Evolutionary conservation across 2,329 filamentous ascomycete genomes (phyloP), one percentile per base, ranked within the genome.

Genomic region (Pseudogymnoascus sp.): DNA sequence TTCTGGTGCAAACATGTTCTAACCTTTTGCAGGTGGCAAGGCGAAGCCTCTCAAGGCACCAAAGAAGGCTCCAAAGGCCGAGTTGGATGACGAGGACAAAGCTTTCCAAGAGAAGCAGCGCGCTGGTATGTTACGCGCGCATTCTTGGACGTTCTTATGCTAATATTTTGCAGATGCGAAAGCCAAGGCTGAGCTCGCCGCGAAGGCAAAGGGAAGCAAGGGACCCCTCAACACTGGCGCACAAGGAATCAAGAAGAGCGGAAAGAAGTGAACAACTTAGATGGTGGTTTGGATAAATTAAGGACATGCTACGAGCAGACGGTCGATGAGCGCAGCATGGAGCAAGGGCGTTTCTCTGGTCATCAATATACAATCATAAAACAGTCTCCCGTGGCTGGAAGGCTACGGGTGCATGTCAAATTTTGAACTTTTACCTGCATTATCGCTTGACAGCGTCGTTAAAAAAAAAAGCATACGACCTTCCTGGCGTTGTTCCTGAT

Each of bases 221-320:
- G 93, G 93, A 2, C 93, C 93, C 38, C 75, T 97, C 74, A 93
- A 92, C 79, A 88, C 86, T 33, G 92, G 91, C 35, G 77, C 82
- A 59, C 91, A 96, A 79, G 92, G 91, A 66, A 96, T 97, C 81
- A 97, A 97, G 88, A 97, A 96, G 86, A 95, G 90, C 66, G 93
- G 92, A 77, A 96, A 97, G 89, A 96, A 97, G 88, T 96, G 9
- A 18, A 45, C 11, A 11, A 62, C n/a, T 52, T 35, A 60, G 31
- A 40, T 16, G 31, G 18, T 35, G 3, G 2, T 8, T 14, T 49
- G 40, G 60, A 61, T 25, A 35, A 55, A 18, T 60, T 61, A 31
- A 52, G 25, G 14, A 3, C 18, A 61, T 49, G 60, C 60, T 33
- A 61, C 41, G 60, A 58, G 37, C 28, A 43, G 35, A 58, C 60